Evolutionary conservation across 2,329 filamentous ascomycete genomes (phyloP).

Genomic region (Cytospora paraplurivora): DNA sequence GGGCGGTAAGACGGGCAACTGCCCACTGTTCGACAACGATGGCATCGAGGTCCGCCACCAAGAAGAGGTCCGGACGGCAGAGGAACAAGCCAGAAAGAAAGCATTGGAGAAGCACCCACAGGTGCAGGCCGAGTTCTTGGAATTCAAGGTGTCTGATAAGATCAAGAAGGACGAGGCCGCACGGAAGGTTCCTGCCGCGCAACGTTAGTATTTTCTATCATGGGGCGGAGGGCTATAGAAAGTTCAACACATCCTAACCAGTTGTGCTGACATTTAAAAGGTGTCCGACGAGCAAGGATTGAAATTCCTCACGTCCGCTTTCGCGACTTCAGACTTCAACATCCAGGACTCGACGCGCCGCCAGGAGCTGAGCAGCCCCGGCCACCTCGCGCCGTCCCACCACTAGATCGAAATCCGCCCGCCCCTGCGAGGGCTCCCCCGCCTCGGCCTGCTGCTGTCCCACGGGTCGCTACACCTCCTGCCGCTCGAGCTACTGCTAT

Average conservation of each 20-base stretch:
- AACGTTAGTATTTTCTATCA: conserved; percentile 19
- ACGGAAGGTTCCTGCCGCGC: conserved; percentile 29
- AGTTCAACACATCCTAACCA: neutral
- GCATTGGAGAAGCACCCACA: conserved; percentile 61
- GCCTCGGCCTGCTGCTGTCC: neutral
- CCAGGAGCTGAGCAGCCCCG: neutral
- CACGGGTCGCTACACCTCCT: neutral
- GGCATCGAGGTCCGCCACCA: conserved; percentile 59
- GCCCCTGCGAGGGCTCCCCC: neutral
- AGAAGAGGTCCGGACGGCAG: conserved; percentile 63
- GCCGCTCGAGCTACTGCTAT: neutral
- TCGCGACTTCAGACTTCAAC: neutral
- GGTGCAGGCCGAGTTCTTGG: conserved; percentile 58
- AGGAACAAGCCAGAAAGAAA: conserved; percentile 57
- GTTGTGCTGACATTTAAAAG: neutral
- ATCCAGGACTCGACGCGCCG: neutral
- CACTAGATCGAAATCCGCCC: too few relatives aligned
- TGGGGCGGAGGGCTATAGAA: conserved; percentile 1
- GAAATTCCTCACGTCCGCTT: neutral
- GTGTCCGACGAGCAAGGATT: neutral
- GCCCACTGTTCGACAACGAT: conserved; percentile 67
- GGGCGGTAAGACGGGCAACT: conserved; percentile 56
- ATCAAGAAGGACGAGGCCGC: conserved; percentile 48
- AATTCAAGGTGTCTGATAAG: conserved; percentile 59
- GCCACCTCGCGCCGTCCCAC: neutral